Base-by-base conservation (phyloP, 2,329 filamentous ascomycete species). In the Talaromyces sp. region DNA sequence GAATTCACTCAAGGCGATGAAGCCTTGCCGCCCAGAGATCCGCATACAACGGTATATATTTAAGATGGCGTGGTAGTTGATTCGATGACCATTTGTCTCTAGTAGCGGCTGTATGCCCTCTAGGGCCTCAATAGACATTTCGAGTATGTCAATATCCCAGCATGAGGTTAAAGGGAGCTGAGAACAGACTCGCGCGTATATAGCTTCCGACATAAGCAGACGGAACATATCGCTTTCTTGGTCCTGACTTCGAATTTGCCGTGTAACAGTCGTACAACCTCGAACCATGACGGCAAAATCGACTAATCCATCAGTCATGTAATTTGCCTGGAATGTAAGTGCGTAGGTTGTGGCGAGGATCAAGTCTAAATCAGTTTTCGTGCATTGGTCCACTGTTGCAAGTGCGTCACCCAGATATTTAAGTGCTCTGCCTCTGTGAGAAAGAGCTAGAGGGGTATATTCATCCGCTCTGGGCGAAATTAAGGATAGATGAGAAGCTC, bases 381-480 rank as follows among this genome's bases (percentile, higher is more conserved):
- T 59, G 40, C 64, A 65, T 34, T 64, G 28, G 16, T 65, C 65
- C 63, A 47, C 42, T 18, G 66, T 66, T 44, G 63, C 64, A 2
- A 88, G 73, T 0, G 81, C 79, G 65, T 81, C 81, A 70, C 87
- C 87, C 66, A 88, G 84, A 5, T 84, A 81, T 63, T 82, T 82
- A 67, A 90, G 85, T 5, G 88, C 87, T 62, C 88, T 84, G 58
- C 89, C 76, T 23, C 88, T 85, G 71, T 90, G 88, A 40, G 78
- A 78, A 75, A 90, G 84, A 50, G 87, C 87, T 33, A 83, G 80
- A 14, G 82, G 77, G 14, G 82, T 73, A 18, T 89, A 80, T 63
- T 79, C 80, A 1, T 79, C 71, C 62, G 83, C 84, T 0, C 77
- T 72, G 4, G 75, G 74, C 66, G 83, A 81, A 4, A 90, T 61